These are phyloP conservation scores for Xylariaceae sp. DNA, from an alignment of 2,329 filamentous ascomycete genomes.

Conservation along the genomic window DNA sequence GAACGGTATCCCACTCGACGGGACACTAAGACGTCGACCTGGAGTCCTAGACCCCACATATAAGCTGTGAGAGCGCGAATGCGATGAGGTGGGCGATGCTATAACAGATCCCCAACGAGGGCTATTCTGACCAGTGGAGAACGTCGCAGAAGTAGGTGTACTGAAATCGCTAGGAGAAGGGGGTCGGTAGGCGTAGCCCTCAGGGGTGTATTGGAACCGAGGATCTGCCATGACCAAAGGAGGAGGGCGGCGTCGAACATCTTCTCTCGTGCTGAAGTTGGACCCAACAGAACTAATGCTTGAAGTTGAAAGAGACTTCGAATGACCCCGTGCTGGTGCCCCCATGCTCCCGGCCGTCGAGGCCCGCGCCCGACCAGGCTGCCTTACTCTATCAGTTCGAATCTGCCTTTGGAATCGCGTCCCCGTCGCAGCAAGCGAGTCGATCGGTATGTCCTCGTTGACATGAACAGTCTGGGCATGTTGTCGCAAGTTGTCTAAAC, in stretches of 20 bases:
- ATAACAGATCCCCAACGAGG: conserved; percentile 74
- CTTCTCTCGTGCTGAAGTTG: conserved; percentile 69
- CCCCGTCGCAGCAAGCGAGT: conserved; percentile 90
- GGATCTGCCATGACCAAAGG: conserved; percentile 84
- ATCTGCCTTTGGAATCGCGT: conserved; percentile 93
- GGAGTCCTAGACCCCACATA: conserved; percentile 71
- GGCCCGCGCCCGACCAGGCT: conserved; percentile 75
- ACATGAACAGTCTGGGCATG: conserved; percentile 98
- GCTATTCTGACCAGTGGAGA: conserved; percentile 77
- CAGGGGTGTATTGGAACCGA: conserved; percentile 67
- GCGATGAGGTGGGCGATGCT: conserved; percentile 74
- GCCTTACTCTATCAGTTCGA: conserved; percentile 82
- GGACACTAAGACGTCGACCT: conserved; percentile 80
- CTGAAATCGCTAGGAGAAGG: conserved; percentile 77
- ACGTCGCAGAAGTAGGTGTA: conserved; percentile 84
- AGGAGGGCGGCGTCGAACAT: conserved; percentile 75
- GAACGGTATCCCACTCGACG: conserved; percentile 77
- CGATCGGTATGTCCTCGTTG: conserved; percentile 93
- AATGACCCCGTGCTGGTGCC: conserved; percentile 77
- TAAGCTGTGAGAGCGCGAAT: conserved; percentile 75
- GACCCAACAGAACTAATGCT: conserved; percentile 78
- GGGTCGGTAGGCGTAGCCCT: conserved; percentile 68
- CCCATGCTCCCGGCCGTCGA: conserved; percentile 78
- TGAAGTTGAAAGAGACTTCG: conserved; percentile 84
- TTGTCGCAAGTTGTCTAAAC: conserved; percentile 92